A percentile compares a stretch with the other conserved stretches of the same genome.
Conservation (phyloP, 2,329 filamentous ascomycete species). For the Xylariaceae sp. region DNA sequence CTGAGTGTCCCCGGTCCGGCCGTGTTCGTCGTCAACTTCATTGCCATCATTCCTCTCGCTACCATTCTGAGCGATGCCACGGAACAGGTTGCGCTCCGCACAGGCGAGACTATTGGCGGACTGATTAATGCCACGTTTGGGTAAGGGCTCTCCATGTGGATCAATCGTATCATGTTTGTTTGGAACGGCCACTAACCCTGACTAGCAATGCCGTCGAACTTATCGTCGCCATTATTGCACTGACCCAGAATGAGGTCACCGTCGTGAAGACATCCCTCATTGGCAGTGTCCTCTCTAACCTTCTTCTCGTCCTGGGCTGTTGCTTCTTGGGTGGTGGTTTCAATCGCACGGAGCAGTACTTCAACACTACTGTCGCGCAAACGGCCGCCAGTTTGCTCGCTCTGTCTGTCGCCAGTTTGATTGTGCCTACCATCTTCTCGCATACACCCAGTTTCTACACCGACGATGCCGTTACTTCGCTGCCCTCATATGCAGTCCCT, state of each 20-base stretch:
- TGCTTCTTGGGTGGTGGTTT: constrained; percentile 86
- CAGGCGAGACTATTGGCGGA: constrained; percentile 81
- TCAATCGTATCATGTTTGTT: background rate
- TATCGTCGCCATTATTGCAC: constrained; percentile 81
- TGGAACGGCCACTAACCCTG: constrained; percentile 7
- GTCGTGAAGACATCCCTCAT: constrained; percentile 93
- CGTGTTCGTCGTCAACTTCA: constrained; percentile 85
- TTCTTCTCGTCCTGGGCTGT: constrained; percentile 85
- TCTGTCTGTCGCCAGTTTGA: constrained; percentile 72
- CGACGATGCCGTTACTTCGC: constrained; percentile 29
- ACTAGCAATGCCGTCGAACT: constrained; percentile 75
- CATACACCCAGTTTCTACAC: constrained; percentile 41
- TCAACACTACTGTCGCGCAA: constrained; percentile 89
- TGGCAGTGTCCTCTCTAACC: constrained; percentile 84
- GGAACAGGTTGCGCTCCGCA: constrained; percentile 77
- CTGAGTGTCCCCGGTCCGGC: constrained; percentile 39
- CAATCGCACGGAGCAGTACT: constrained; percentile 74
- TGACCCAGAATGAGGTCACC: constrained; percentile 65
- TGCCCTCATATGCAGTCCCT: constrained; percentile 57
- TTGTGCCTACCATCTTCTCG: constrained; percentile 85
- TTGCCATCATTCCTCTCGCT: constrained; percentile 86
- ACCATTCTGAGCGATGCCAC: constrained; percentile 83
- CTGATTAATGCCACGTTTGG: constrained; percentile 88
- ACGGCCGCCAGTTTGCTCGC: constrained; percentile 78
- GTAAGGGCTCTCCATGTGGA: constrained; percentile 37